Base-by-base conservation (phyloP, 2,329 filamentous ascomycete genomes). In the Aspergillus intermedius region DNA sequence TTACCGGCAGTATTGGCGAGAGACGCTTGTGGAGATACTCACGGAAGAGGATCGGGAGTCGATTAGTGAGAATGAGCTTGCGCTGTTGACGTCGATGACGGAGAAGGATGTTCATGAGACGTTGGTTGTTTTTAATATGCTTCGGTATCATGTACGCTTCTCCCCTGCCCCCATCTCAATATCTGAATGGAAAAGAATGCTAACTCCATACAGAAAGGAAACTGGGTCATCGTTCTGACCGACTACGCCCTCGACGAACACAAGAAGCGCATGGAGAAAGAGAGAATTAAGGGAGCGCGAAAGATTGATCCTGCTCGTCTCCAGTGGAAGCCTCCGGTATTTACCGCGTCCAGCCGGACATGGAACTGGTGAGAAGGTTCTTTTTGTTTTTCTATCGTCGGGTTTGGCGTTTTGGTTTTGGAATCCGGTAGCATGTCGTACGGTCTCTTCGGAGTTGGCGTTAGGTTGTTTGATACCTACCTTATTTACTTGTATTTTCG, bases 1-100 rank as follows among this genome's bases (percentile, higher is more conserved):
- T 59, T 98, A 98, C 69, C 84, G 93, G 44, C 91, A 95, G 55
- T 98, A 95, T 71, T 98, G 93, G 93, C 90, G 91, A 25, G 93
- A 98, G 67, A 90, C 89, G 44, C 88, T 98, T 32, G 79, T 97
- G 4, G 91, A 96, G 51, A 67, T 95, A 12, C 76, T 98, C n/a
- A 73, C 94, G 42, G 84, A 85, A 44, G 79, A 79, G 44, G 84
- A 84, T 51, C 84, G 86, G 6, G 69, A 73, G 48, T 57, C 63
- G 15, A 85, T 88, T 47, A 95, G 87, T 49, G 91, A 97, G 47
- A 91, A 96, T 60, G 82, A 87, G 44, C 81, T 98, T 46, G 91
- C 89, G 0, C 76, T 80, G 5, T 70, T 82, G 30, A 82, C 93
- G 7, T 87, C 91, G 2, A 97, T 98, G 91, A 97, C 91, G n/a